A percentile compares a stretch with the other conserved stretches of the same genome.
phyloP scores from a whole-genome alignment of 2,329 filamentous ascomycete species.

The Colletotrichum horii region DNA sequence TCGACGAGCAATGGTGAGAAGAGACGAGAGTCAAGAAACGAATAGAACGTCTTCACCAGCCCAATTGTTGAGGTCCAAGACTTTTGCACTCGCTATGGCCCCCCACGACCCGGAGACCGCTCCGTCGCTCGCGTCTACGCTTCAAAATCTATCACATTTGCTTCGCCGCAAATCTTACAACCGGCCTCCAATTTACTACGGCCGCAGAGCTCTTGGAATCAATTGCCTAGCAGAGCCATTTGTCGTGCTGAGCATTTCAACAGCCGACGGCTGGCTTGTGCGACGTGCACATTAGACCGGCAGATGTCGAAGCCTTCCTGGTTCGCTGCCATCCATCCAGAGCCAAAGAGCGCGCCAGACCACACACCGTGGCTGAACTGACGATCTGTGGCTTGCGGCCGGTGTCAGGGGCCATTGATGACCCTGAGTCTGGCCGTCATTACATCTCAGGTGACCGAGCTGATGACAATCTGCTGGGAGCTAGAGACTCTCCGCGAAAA shows the following conservation, averaged over 20 bases:
- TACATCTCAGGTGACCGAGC: not conserved
- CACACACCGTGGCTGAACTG: not conserved
- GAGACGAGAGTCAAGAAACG: not conserved
- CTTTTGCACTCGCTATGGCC: not conserved
- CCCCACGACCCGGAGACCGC: not conserved
- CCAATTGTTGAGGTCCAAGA: not conserved
- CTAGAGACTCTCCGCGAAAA: not conserved
- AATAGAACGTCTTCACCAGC: not conserved
- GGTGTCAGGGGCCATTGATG: not conserved
- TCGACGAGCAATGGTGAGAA: not conserved
- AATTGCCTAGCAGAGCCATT: not conserved
- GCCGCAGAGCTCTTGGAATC: not conserved
- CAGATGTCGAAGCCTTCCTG: not conserved
- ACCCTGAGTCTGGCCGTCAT: not conserved
- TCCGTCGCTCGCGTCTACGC: not conserved
- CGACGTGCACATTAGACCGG: not conserved
- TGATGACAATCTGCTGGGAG: not conserved
- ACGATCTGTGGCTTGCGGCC: not conserved
- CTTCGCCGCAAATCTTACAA: not conserved
- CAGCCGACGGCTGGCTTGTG: not conserved
- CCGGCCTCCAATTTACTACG: not conserved
- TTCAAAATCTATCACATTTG: not conserved
- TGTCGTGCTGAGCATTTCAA: not conserved
- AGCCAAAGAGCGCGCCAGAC: not conserved
- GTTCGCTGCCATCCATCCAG: not conserved